These are phyloP conservation scores for Celoporthe dispersa DNA, from an alignment of 2,329 filamentous ascomycete species.

Conservation along the genomic window DNA sequence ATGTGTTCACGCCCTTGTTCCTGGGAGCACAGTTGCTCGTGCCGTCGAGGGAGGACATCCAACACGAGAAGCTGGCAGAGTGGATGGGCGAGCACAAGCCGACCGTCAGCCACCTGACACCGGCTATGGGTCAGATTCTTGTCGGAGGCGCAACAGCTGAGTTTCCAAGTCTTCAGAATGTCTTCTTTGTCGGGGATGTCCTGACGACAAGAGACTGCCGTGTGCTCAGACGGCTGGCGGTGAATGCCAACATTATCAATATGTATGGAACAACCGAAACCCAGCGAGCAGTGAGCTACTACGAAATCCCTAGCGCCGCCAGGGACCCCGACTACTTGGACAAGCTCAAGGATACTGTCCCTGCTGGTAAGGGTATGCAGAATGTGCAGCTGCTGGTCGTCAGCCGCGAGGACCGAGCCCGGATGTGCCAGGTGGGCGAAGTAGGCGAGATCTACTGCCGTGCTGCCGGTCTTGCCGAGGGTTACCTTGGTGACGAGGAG, in stretches of 20 bases:
- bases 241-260: conserved; percentile 77
- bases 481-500: conserved; percentile 51
- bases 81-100: conserved; percentile 81
- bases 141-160: conserved; percentile 80
- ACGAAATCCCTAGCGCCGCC: conserved; percentile 70
- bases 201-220: conserved; percentile 83
- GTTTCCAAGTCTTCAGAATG: conserved; percentile 76
- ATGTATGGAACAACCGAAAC: conserved; percentile 92
- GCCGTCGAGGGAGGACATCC: conserved; percentile 58
- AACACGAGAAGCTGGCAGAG: conserved; percentile 82
- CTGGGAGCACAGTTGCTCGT: conserved; percentile 23
- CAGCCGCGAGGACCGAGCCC: conserved; percentile 66
- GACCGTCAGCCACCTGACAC: conserved; percentile 87
- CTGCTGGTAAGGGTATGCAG: conserved; percentile 83
- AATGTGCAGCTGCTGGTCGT: conserved; percentile 89
- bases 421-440: conserved; percentile 78
- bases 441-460: conserved; percentile 84
- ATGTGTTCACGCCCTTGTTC: conserved; percentile 28
- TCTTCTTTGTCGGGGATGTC: conserved; percentile 92
- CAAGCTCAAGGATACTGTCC: conserved; percentile 69
- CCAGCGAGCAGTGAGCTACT: conserved; percentile 80
- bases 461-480: conserved; percentile 80
- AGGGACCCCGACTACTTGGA: conserved; percentile 60
- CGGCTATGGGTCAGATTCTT: conserved; percentile 94
- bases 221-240: conserved; percentile 74